Base-by-base conservation (phyloP, 768 basidiomycete genomes). In the Mycena pura region DNA sequence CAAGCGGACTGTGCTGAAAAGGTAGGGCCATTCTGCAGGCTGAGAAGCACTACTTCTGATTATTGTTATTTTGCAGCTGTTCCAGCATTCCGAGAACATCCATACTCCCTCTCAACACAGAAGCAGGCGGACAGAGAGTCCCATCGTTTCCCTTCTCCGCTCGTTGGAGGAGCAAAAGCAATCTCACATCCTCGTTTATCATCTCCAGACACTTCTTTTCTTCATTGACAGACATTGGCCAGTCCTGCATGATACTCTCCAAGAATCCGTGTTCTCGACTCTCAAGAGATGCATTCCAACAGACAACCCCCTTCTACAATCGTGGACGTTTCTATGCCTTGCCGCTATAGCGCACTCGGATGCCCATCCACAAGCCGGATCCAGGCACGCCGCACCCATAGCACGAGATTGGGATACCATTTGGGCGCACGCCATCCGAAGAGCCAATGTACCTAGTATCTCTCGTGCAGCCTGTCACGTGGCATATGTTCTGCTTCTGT, bases 281-380 rank as follows among this genome's bases (percentile, higher is more conserved):
- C 81, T 95, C 27, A 68, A 87, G 11, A 82, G 85, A 45, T 81
- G 89, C 34, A 77, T 96, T 29, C 80, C 86, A 5, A 76, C 82
- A 25, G 87, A 91, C 38, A 90, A 95, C 47, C 69, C 80, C 1
- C 69, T 72, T 3, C 76, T 91, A 2, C 95, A 96, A 68, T 88
- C 88, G 3, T 98, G 95, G 96, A 81, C 88, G 1, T 92, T 96
- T 68, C 67, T 96, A 28, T 91, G 87, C 69, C 78, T 95, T 40
- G 89, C 91, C 14, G 86, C 91, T 8, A 81, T 96, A 34, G 88
- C 89, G 3, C 73, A 81, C 65, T 78, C 83, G 6, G 83, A 86
- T 64, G 72, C 57, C 27, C 57, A 46, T 21, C n/a, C 38, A 19
- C 62, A 46, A n/a, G 55, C 43, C 38, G 44, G 17, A 10, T 44